A percentile compares a stretch with the other conserved stretches of the same genome.
These are phyloP conservation scores for Phalaenopsis hybrid DNA, from an alignment of 116 monocot species.

Conservation along the genomic window DNA sequence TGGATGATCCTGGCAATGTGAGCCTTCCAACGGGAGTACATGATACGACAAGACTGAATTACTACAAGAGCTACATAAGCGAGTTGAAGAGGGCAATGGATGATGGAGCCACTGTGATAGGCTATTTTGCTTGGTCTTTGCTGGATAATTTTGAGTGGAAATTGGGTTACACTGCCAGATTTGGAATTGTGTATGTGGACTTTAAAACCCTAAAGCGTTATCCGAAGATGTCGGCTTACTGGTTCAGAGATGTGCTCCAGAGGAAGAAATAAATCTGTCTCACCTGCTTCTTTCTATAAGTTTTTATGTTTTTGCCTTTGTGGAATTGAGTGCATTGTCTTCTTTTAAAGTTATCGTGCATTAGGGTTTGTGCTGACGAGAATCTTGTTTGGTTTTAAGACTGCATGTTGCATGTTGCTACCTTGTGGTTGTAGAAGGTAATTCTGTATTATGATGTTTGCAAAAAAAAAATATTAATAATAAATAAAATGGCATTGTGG, in stretches of 20 bases:
- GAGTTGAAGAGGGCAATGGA: conserved; percentile 80
- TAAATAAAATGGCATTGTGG: too few relatives aligned
- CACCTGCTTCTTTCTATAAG: neutral
- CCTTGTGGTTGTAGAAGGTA: too few relatives aligned
- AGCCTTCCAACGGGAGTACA: conserved; percentile 43
- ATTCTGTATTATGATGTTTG: too few relatives aligned
- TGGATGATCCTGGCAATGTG: conserved; percentile 92
- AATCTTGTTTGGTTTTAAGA: too few relatives aligned
- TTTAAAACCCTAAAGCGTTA: conserved; percentile 36
- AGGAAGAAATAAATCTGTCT: conserved; percentile 6
- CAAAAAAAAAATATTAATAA: too few relatives aligned
- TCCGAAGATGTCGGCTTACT: conserved; percentile 51
- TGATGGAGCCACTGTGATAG: conserved; percentile 75
- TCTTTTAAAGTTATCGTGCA: neutral
- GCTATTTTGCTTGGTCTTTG: conserved; percentile 94
- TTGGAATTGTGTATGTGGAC: conserved; percentile 63
- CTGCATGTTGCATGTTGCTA: too few relatives aligned
- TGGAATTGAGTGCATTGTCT: neutral
- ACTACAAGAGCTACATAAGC: conserved; percentile 63
- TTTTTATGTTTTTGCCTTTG: neutral
- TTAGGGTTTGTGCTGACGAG: too few relatives aligned
- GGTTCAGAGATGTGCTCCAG: conserved; percentile 38
- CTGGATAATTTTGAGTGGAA: conserved; percentile 74
- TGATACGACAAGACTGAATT: conserved; percentile 63
- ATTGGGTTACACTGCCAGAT: conserved; percentile 51